phyloP scores from a whole-genome alignment of 2,329 filamentous ascomycete species.

The Verruconis gallopava region DNA sequence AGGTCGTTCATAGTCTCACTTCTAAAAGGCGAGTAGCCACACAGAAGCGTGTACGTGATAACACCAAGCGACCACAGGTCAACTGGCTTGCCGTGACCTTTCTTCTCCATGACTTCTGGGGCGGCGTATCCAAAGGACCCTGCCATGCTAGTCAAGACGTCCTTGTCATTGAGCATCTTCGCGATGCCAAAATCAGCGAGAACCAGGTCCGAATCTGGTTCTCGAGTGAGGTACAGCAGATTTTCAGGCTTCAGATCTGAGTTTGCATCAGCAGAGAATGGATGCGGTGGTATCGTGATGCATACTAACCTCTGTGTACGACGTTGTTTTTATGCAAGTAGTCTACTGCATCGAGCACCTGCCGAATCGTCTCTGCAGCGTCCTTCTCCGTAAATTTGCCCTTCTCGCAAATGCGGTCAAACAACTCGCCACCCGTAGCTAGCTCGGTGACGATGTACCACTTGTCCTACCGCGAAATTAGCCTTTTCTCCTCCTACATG shows the following conservation, averaged over 20 bases:
- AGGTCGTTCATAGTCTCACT: slow-evolving; percentile 87
- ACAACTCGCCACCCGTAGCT: slow-evolving; percentile 89
- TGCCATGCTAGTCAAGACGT: slow-evolving; percentile 94
- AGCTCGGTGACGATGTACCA: slow-evolving; percentile 98
- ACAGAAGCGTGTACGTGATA: slow-evolving; percentile 95
- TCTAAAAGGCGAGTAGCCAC: slow-evolving; percentile 95
- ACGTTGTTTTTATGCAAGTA: slow-evolving; percentile 93
- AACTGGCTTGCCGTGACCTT: slow-evolving; percentile 92
- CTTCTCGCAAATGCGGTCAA: slow-evolving; percentile 95
- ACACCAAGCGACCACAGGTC: slow-evolving; percentile 99
- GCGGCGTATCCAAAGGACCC: slow-evolving; percentile 97
- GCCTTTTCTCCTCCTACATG: too few species aligned
- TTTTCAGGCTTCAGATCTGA: slow-evolving; percentile 96
- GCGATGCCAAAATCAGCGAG: slow-evolving; percentile 97
- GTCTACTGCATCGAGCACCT: slow-evolving; percentile 84
- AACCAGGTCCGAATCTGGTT: slow-evolving; percentile 69
- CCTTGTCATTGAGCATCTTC: slow-evolving; percentile 86
- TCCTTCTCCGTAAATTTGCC: slow-evolving; percentile 98
- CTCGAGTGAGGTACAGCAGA: slow-evolving; percentile 76
- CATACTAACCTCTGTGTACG: slow-evolving; percentile 82
- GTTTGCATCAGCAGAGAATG: not conserved
- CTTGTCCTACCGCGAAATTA: slow-evolving; percentile 69
- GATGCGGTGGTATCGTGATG: not conserved
- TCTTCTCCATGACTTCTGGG: slow-evolving; percentile 95
- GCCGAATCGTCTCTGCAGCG: slow-evolving; percentile 86